These are phyloP conservation scores for Puccinia triticina DNA, from an alignment of 1,284 basidiomycete genomes.

Conservation along the genomic window DNA sequence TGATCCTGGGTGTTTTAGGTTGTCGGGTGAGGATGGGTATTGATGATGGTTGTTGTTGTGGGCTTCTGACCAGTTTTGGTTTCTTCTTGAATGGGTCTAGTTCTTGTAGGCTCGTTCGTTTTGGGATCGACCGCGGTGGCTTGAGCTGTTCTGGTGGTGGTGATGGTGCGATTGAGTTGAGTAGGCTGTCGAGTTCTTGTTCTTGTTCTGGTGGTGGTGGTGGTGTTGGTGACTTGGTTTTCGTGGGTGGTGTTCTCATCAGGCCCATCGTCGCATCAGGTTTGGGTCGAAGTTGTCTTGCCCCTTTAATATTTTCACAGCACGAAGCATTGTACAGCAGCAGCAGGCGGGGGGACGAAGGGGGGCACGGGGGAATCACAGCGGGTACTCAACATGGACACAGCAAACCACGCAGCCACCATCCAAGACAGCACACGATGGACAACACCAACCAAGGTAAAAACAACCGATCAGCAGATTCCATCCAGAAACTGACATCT, in stretches of 20 bases:
- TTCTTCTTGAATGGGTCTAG: constrained; percentile 31
- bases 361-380: too few relatives aligned
- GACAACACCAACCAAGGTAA: not conserved
- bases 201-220: not conserved
- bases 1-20: not conserved
- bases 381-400: too few relatives aligned
- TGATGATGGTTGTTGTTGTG: not conserved
- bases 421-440: not conserved
- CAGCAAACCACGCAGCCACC: too few relatives aligned
- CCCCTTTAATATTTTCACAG: too few relatives aligned
- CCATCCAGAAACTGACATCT: too few relatives aligned
- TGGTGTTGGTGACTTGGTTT: not conserved
- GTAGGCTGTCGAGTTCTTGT: not conserved
- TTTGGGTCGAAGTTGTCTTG: too few relatives aligned
- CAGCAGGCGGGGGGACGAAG: too few relatives aligned
- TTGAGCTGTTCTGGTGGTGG: not conserved
- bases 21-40: not conserved
- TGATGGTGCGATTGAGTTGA: constrained; percentile 6
- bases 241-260: constrained; percentile 6
- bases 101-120: not conserved
- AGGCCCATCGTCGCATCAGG: not conserved
- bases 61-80: constrained; percentile 21
- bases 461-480: too few relatives aligned
- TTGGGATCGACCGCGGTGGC: not conserved
- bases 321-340: too few relatives aligned